Evolutionary conservation across 345 rosid genomes (phyloP).

Genomic region (Lepidium africanum): DNA sequence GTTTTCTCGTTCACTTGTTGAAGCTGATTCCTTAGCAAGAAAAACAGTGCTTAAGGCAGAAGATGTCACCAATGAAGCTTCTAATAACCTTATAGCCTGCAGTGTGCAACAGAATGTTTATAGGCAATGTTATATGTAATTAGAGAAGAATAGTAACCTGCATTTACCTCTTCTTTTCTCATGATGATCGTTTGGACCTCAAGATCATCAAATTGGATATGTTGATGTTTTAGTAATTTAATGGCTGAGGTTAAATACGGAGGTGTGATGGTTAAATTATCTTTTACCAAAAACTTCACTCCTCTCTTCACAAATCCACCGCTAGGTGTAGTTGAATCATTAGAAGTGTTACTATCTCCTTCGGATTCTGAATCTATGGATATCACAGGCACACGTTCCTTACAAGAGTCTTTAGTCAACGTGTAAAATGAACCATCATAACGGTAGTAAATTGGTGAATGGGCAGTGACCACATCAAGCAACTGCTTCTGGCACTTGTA

Average conservation of each 20-base stretch:
- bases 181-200: neutral
- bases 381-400: too few species aligned
- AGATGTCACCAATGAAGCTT: neutral
- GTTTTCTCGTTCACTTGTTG: neutral
- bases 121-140: too few species aligned
- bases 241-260: neutral
- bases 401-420: too few species aligned
- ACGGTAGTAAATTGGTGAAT: neutral
- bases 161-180: neutral
- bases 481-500: neutral
- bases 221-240: neutral
- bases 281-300: neutral
- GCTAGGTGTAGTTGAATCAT: neutral
- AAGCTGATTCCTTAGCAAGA: neutral
- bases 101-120: too few species aligned
- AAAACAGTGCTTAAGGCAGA: neutral
- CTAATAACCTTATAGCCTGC: neutral
- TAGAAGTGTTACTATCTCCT: too few species aligned
- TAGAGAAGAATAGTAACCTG: neutral
- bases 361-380: too few species aligned
- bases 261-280: neutral
- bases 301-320: neutral
- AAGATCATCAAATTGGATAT: neutral
- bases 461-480: neutral
- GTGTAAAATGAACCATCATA: too few species aligned